Conservation (phyloP, 306 rosid species). For the Citrullus mucosospermus region DNA sequence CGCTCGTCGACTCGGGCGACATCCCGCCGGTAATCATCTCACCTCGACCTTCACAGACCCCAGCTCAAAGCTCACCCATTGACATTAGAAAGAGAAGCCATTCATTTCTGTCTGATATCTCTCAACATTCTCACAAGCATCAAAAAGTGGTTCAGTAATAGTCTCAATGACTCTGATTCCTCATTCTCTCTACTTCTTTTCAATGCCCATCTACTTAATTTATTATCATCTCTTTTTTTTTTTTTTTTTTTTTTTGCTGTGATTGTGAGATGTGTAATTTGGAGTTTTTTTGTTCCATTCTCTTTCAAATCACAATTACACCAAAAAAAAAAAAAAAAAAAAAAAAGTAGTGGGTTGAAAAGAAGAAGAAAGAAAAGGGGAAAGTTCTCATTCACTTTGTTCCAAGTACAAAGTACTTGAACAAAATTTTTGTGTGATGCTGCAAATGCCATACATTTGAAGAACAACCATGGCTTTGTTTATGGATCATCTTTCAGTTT, state of each 20-base stretch:
- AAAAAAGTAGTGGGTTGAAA: not conserved
- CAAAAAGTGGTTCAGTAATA: not conserved
- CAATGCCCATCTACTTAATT: not conserved
- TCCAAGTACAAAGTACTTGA: slow-evolving; percentile 4
- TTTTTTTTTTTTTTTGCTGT: slow-evolving; percentile 1
- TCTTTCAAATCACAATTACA: slow-evolving; percentile 4
- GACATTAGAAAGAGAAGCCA: slow-evolving; percentile 3
- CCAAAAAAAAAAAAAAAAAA: not conserved
- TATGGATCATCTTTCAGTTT: slow-evolving; percentile 1
- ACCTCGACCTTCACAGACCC: slow-evolving; percentile 10
- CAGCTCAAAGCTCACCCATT: not conserved
- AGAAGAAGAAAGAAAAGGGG: not conserved
- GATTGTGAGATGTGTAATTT: slow-evolving; percentile 1
- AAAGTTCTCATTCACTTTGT: not conserved
- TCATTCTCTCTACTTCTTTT: not conserved
- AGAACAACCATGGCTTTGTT: not conserved
- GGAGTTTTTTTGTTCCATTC: not conserved
- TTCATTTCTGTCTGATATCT: not conserved
- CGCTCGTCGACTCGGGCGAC: slow-evolving; percentile 45
- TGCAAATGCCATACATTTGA: not conserved
- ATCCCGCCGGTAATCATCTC: slow-evolving; percentile 61
- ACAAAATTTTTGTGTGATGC: not conserved
- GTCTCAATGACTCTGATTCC: not conserved
- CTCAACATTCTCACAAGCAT: slow-evolving; percentile 1
- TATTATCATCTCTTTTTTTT: not conserved